A percentile compares a stretch with the other conserved stretches of the same genome.
Evolutionary conservation across 1,139 yeast genomes (phyloP).

Genomic region (Sugiyamaella paludigena): DNA sequence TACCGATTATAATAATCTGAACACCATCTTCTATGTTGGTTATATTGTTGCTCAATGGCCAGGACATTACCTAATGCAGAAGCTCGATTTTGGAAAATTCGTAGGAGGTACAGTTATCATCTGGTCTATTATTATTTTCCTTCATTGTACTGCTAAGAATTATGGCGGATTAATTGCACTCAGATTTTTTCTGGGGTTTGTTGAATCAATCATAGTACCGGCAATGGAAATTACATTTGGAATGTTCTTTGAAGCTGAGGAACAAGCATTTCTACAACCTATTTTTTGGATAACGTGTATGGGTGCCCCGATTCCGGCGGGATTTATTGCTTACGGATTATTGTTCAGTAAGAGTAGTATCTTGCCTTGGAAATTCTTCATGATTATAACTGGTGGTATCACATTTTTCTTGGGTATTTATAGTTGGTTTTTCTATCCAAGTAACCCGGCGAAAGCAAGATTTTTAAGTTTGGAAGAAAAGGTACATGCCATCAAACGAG

Average conservation of each 20-base stretch:
- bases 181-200: constrained; percentile 31
- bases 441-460: constrained; percentile 45
- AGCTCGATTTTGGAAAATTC: constrained; percentile 4
- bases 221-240: constrained; percentile 37
- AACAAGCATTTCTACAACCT: constrained; percentile 59
- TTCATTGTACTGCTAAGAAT: constrained; percentile 11
- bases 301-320: constrained; percentile 75
- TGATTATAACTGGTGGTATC: constrained; percentile 46
- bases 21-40: constrained; percentile 55
- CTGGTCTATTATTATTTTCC: constrained; percentile 8
- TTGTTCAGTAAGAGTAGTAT: constrained; percentile 35
- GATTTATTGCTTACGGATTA: constrained; percentile 62
- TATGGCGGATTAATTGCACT: constrained; percentile 23
- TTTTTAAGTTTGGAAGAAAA: constrained; percentile 44
- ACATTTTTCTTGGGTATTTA: constrained; percentile 39
- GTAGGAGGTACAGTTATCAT: constrained; percentile 10
- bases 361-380: constrained; percentile 42
- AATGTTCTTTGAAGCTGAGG: constrained; percentile 64
- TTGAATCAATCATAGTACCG: constrained; percentile 28
- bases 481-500: constrained; percentile 47
- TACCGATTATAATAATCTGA: constrained; percentile 1
- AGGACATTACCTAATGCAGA: background rate
- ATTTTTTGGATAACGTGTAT: constrained; percentile 62
- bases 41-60: constrained; percentile 51
- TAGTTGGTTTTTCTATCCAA: constrained; percentile 42